These are phyloP conservation scores for Kazachstania taianensis DNA, from an alignment of 805 yeast genomes.

Conservation along the genomic window DNA sequence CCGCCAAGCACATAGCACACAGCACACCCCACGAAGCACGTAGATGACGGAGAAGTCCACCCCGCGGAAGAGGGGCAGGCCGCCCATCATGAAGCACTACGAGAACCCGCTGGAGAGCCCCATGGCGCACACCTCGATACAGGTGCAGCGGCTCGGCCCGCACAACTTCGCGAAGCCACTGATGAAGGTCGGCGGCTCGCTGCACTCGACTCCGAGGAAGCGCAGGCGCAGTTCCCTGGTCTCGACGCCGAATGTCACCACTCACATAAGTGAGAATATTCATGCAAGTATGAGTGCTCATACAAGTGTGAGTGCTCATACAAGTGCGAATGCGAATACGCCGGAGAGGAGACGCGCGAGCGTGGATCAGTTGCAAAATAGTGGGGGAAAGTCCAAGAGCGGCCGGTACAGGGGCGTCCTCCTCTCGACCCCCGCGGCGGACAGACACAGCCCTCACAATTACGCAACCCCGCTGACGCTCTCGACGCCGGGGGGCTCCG, in stretches of 20 bases:
- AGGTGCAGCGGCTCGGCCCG: slow-evolving; percentile 23
- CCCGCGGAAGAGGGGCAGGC: slow-evolving; percentile 28
- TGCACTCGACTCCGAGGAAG: slow-evolving; percentile 5
- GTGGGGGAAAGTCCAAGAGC: slow-evolving; percentile 9
- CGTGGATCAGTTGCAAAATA: neutral
- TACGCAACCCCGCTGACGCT: no score
- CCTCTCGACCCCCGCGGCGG: slow-evolving; percentile 18
- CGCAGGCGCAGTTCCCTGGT: slow-evolving; percentile 1
- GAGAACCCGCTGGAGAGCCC: slow-evolving; percentile 29
- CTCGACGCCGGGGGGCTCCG: no score
- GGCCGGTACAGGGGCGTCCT: slow-evolving; percentile 24
- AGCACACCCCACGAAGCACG: neutral
- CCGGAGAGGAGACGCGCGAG: no score
- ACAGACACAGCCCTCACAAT: no score
- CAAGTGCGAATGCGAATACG: neutral
- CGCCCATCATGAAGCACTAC: slow-evolving; percentile 27
- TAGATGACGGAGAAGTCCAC: slow-evolving; percentile 1
- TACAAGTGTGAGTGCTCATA: no score
- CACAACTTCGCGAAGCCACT: slow-evolving; percentile 24
- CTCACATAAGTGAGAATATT: no score
- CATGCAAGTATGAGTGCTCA: no score
- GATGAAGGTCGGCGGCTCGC: slow-evolving; percentile 25
- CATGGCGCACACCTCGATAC: slow-evolving; percentile 29
- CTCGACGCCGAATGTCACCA: no score
- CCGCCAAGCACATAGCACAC: no score